Evolutionary conservation across 208 protist species (phyloP), one percentile per base, ranked within the genome.

Genomic region (Trypanosoma congolense): DNA sequence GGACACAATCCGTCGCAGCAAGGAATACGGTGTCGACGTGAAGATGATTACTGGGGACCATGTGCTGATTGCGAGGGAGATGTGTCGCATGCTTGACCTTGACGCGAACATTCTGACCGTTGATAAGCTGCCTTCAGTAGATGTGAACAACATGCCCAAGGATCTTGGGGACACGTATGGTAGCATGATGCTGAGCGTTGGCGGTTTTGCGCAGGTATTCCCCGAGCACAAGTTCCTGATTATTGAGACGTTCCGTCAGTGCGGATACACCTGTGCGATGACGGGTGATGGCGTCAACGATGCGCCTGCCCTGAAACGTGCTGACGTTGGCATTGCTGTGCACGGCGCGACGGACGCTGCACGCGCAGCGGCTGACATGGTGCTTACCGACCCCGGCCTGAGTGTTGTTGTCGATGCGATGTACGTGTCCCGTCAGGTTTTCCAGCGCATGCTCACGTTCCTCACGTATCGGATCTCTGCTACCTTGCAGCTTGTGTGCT

Each of bases 201-300:
- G 80, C 53, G 77, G 82, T 46, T 97, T 97, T 70, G 92, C 91
- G 28, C 78, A 97, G 61, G 94, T 98, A 48, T 94, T 90, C 64
- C 95, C 95, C 24, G 93, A 98, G 71, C 86, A 97, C 75, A 98
- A 98, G 69, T 96, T 89, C 62, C 73, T 93, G 29, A 97, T 98
- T 71, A 93, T 98, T 4, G 72, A 95, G 62, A 63, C 80, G 19
- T 80, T 98, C 41, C 91, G 96, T 54, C 74, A 93, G 52, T 62
- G 72, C 18, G 83, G 87, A 25, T 89, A 92, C 70, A 87, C 92
- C 21, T 83, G 90, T 28, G 95, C 93, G 52, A 98, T 98, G 96
- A 98, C 95, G 44, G 97, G 97, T 55, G 97, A 99, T 78, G 97
- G 96, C 52, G 92, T 97, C 3, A 98, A 98, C 75, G 96, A 98